Evolutionary conservation across 2,329 filamentous ascomycete species (phyloP), one percentile per base, ranked within the genome.

Genomic region (Fusarium succisae): DNA sequence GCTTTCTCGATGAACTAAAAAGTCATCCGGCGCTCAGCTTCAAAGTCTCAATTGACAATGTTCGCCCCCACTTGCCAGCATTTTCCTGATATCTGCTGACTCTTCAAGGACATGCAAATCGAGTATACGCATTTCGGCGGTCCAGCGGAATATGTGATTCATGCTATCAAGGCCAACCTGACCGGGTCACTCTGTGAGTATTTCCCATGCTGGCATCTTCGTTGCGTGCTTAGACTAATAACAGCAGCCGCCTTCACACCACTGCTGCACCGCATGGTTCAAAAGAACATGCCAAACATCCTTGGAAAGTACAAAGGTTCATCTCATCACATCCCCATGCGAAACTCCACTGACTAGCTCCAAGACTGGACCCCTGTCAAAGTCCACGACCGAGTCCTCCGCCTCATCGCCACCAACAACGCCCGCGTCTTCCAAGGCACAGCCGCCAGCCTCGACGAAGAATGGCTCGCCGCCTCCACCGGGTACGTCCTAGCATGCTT

Each of bases 71-170:
- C 6, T 18, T 24, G 1, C 15, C 6, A 9, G 14, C 3, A 35
- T 35, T 17, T 1, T 35, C 2, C 32, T 4, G 6, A 12, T 35
- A 1, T 12, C 3, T 3, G 6, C 48, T 51, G n/a, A 70, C 26
- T 4, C 3, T 10, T 0, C 0, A 12, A 72, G 57, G 69, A 71
- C 1, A 71, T 71, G 67, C 69, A 67, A 63, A 72, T 72, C 2
- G 63, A 70, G 18, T 70, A 70, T 17, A 70, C 67, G 3, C 56
- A 70, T 10, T 70, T 70, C 11, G 67, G 67, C 1, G 67, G 67
- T 3, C 67, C 67, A 18, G 53, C 66, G 0, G 66, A 70, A 26
- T 70, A 70, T 22, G 67, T 70, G 0, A 66, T 70, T 1, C 66
- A 70, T 2, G 67, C 67, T 1, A 70, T 70, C 4, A 70, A 70